Conservation (phyloP, 129 eudicot genomes). For the Flaveria bidentis region DNA sequence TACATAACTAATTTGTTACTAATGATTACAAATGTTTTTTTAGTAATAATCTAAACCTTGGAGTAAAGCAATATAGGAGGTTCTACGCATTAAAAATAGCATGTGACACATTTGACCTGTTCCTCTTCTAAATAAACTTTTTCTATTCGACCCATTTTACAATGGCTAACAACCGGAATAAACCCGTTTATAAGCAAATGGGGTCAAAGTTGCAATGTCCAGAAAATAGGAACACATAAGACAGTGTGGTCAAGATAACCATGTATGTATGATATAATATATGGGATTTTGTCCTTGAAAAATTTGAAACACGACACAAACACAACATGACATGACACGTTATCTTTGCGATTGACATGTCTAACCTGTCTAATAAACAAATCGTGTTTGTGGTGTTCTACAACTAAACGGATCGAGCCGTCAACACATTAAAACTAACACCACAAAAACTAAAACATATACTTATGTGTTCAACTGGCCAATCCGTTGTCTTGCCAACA, state of each 20-base stretch:
- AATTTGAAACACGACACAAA: not conserved
- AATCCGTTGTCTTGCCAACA: not conserved
- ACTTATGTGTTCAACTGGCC: too few species aligned
- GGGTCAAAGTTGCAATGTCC: too few species aligned
- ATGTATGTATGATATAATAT: not conserved
- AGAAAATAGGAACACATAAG: too few species aligned
- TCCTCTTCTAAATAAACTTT: too few species aligned
- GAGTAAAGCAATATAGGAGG: not conserved
- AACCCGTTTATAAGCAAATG: not conserved
- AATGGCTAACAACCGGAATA: not conserved
- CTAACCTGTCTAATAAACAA: too few species aligned
- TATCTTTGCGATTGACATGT: not conserved
- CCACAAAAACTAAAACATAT: too few species aligned
- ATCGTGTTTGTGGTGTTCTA: too few species aligned
- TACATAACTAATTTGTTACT: not conserved
- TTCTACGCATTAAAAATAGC: not conserved
- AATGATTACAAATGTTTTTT: not conserved
- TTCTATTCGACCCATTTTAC: not conserved
- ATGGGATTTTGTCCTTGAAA: not conserved
- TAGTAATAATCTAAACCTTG: not conserved
- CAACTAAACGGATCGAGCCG: too few species aligned
- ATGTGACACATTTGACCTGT: not conserved
- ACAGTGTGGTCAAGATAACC: not conserved
- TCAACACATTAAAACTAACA: too few species aligned
- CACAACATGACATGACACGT: not conserved